phyloP scores from a whole-genome alignment of 768 basidiomycete species.

The Suillus discolor region DNA sequence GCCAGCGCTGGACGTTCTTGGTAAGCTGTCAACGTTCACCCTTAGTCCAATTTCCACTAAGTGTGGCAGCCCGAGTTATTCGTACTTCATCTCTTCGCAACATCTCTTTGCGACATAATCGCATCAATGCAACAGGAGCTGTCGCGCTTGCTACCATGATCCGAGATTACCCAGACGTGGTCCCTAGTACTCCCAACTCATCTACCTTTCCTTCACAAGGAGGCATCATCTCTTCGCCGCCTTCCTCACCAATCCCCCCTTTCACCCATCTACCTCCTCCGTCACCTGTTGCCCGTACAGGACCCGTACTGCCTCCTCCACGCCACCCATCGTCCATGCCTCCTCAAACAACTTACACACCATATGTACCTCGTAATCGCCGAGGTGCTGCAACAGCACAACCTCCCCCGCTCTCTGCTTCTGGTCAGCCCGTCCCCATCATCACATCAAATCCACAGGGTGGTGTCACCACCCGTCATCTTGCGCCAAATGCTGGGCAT shows the following conservation, averaged over 20 bases:
- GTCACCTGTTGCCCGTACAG: constrained; percentile 33
- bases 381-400: constrained; percentile 39
- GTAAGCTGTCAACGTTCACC: constrained; percentile 45
- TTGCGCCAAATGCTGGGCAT: constrained; percentile 17
- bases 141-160: constrained; percentile 96
- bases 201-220: constrained; percentile 12
- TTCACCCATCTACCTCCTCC: constrained; percentile 22
- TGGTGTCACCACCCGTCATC: constrained; percentile 51
- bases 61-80: constrained; percentile 68
- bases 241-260: constrained; percentile 35
- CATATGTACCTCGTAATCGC: constrained; percentile 73
- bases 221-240: constrained; percentile 32
- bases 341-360: constrained; percentile 78
- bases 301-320: constrained; percentile 49
- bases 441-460: constrained; percentile 67
- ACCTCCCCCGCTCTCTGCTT: constrained; percentile 39
- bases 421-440: constrained; percentile 59
- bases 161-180: constrained; percentile 89
- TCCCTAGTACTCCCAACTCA: constrained; percentile 29
- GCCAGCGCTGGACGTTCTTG: constrained; percentile 75
- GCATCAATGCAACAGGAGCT: constrained; percentile 80
- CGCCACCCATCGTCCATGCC: constrained; percentile 50
- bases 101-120: constrained; percentile 88
- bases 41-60: neutral
- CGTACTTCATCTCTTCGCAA: constrained; percentile 84